These are phyloP conservation scores for Kuraishia floccosa DNA, from an alignment of 805 yeast genomes.

Conservation along the genomic window DNA sequence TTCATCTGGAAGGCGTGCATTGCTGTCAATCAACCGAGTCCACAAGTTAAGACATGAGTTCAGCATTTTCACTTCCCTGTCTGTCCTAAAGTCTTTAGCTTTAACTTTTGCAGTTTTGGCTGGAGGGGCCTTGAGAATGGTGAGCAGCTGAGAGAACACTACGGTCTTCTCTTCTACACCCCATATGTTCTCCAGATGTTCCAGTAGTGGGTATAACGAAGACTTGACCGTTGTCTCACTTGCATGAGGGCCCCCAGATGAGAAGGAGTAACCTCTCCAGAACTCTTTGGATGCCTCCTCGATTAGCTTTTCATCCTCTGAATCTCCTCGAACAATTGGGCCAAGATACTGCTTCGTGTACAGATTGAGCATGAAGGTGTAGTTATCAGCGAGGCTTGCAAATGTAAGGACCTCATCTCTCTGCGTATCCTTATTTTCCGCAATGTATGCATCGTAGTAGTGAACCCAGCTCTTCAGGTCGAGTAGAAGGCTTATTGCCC, in stretches of 20 bases:
- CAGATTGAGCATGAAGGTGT: constrained; percentile 11
- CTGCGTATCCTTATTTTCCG: neutral
- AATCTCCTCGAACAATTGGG: neutral
- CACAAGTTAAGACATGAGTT: constrained; percentile 15
- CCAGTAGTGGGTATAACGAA: constrained; percentile 27
- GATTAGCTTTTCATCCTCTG: constrained; percentile 1
- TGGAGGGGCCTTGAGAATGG: constrained; percentile 13
- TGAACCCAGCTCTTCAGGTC: constrained; percentile 11
- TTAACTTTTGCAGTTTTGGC: neutral
- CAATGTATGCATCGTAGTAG: constrained; percentile 4
- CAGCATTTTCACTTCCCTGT: constrained; percentile 9
- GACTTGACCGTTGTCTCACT: constrained; percentile 29
- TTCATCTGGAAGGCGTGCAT: constrained; percentile 16
- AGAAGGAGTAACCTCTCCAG: constrained; percentile 43
- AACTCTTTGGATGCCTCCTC: constrained; percentile 21
- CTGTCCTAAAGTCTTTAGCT: constrained; percentile 1
- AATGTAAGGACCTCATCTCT: constrained; percentile 6
- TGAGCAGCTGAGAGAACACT: constrained; percentile 13
- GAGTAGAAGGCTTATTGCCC: constrained; percentile 27
- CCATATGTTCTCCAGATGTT: neutral
- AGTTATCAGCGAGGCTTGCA: constrained; percentile 14
- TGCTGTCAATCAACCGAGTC: constrained; percentile 27
- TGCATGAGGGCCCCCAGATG: constrained; percentile 46
- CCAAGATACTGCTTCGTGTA: constrained; percentile 8
- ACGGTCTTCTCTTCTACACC: neutral